phyloP scores from a whole-genome alignment of 768 basidiomycete genomes.

The Pluteus cervinus region DNA sequence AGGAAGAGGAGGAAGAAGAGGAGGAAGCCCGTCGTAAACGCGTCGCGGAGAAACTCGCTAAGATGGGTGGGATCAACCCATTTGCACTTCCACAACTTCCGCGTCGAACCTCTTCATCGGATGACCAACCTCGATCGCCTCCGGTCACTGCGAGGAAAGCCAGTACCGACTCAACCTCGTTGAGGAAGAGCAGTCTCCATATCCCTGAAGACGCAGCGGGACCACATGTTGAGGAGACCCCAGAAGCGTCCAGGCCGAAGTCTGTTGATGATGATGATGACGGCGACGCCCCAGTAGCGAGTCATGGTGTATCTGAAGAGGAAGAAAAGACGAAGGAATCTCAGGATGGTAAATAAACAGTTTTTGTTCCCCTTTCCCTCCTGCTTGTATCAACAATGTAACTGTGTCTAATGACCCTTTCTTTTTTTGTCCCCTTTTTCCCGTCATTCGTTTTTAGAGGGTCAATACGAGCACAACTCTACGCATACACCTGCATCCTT shows the following conservation, averaged over 20 bases:
- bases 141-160: constrained; percentile 3
- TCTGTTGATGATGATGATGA: constrained; percentile 7
- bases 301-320: constrained; percentile 6
- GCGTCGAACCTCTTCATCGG: constrained; percentile 12
- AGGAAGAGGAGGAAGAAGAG: constrained; percentile 44
- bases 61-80: constrained; percentile 66
- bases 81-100: constrained; percentile 22
- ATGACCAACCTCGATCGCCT: constrained; percentile 9
- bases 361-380: no score
- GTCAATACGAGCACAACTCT: no score
- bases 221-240: not conserved
- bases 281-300: constrained; percentile 3
- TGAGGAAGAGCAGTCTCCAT: constrained; percentile 7
- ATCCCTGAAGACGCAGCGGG: constrained; percentile 2
- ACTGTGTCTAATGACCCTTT: no score
- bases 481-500: no score
- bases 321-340: constrained; percentile 3
- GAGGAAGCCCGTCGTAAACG: constrained; percentile 49
- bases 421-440: no score
- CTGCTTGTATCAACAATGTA: no score
- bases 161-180: constrained; percentile 6
- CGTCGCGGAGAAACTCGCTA: constrained; percentile 57
- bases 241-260: not conserved
- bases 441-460: no score
- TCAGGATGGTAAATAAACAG: no score